Evolutionary conservation across 2,329 filamentous ascomycete genomes (phyloP).

Genomic region (Xylariaceae sp.): DNA sequence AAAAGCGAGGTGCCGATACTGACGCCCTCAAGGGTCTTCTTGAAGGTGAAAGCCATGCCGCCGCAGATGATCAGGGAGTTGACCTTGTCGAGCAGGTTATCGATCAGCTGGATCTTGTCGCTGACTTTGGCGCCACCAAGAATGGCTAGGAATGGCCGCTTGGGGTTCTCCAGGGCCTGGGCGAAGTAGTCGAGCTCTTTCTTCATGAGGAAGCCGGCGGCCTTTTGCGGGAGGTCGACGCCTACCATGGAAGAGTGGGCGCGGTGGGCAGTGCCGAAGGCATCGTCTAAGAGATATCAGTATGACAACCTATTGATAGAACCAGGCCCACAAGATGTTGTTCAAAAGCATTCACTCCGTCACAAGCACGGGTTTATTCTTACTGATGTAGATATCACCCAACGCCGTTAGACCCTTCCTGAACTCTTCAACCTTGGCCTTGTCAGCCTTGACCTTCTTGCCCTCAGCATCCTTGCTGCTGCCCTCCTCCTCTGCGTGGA

Average conservation of each 20-base stretch:
- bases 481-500: slow-evolving; percentile 97
- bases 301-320: too few species aligned
- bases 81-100: slow-evolving; percentile 98
- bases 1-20: slow-evolving; percentile 89
- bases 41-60: slow-evolving; percentile 99
- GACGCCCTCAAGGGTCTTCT: slow-evolving; percentile 93
- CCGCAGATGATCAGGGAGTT: slow-evolving; percentile 95
- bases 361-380: too few species aligned
- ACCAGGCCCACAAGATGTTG: too few species aligned
- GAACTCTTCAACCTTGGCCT: slow-evolving; percentile 87
- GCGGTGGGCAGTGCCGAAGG: slow-evolving; percentile 96
- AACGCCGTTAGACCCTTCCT: slow-evolving; percentile 91
- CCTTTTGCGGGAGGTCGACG: slow-evolving; percentile 91
- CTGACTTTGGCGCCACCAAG: slow-evolving; percentile 97
- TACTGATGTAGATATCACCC: slow-evolving; percentile 94
- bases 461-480: slow-evolving; percentile 89
- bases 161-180: slow-evolving; percentile 86
- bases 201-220: slow-evolving; percentile 98
- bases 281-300: slow-evolving; percentile 65
- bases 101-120: slow-evolving; percentile 99
- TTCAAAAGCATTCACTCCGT: too few species aligned
- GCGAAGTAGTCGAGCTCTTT: slow-evolving; percentile 99
- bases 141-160: slow-evolving; percentile 97
- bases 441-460: slow-evolving; percentile 98
- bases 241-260: slow-evolving; percentile 99